A percentile compares a stretch with the other conserved stretches of the same genome.
Evolutionary conservation across 2,329 filamentous ascomycete species (phyloP).

Genomic region (Talaromyces amestolkiae): DNA sequence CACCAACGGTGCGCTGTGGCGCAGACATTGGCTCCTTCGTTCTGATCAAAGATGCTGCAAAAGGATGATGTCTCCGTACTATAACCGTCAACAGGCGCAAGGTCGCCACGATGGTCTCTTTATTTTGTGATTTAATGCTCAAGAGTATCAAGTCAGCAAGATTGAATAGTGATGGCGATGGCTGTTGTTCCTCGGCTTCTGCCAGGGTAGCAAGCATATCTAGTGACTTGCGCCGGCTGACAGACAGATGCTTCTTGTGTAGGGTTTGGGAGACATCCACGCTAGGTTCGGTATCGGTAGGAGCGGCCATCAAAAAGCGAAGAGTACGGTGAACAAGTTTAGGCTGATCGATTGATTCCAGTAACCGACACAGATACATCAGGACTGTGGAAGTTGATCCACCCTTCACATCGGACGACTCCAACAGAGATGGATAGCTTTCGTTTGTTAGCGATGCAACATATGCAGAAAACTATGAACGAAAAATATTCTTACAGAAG

Average conservation of each 20-base stretch:
- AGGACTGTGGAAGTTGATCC: conserved; percentile 94
- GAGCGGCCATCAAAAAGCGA: conserved; percentile 83
- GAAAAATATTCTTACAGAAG: conserved; percentile 62
- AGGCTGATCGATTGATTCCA: conserved; percentile 87
- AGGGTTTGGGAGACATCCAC: conserved; percentile 56
- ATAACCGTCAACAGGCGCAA: conserved; percentile 84
- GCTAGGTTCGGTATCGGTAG: conserved; percentile 44
- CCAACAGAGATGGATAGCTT: conserved; percentile 89
- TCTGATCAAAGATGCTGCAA: conserved; percentile 69
- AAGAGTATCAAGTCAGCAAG: conserved; percentile 86
- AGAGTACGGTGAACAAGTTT: conserved; percentile 93
- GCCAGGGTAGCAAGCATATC: conserved; percentile 79
- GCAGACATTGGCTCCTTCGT: conserved; percentile 24
- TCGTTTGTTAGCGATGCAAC: conserved; percentile 12
- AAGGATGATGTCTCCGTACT: conserved; percentile 80
- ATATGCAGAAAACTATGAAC: background rate
- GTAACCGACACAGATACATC: conserved; percentile 84
- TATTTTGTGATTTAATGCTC: conserved; percentile 77
- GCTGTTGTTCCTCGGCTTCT: conserved; percentile 64
- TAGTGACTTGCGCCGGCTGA: conserved; percentile 80
- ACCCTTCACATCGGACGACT: conserved; percentile 95
- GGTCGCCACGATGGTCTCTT: conserved; percentile 86
- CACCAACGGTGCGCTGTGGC: conserved; percentile 35
- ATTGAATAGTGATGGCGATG: conserved; percentile 87
- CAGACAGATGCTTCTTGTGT: conserved; percentile 47